Conservation (phyloP, 228 moss, liverwort and hornwort genomes). For the Sphagnum fallax region DNA sequence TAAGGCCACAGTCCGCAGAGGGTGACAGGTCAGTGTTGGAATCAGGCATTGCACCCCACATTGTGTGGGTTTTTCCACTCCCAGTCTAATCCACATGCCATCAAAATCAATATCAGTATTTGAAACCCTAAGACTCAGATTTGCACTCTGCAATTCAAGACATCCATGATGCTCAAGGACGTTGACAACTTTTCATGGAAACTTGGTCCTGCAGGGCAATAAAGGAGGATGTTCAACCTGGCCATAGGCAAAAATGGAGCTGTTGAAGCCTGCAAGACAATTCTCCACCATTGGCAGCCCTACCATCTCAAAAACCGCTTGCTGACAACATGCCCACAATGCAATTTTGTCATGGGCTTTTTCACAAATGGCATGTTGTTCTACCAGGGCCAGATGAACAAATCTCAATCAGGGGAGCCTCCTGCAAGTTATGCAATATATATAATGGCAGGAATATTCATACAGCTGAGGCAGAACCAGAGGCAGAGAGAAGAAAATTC, state of each 20-base stretch:
- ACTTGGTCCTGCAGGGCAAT: not conserved
- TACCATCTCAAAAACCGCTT: slow-evolving; percentile 75
- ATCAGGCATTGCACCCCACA: slow-evolving; percentile 78
- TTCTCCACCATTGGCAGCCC: slow-evolving; percentile 97
- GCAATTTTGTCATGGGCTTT: not conserved
- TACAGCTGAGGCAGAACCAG: not conserved
- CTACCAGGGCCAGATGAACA: too few relatives aligned
- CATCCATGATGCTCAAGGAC: too few relatives aligned
- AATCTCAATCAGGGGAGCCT: too few relatives aligned
- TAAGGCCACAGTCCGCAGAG: slow-evolving; percentile 64
- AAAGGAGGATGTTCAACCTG: slow-evolving; percentile 38
- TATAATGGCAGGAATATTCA: too few relatives aligned
- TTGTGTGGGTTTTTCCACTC: slow-evolving; percentile 96
- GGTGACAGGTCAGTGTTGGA: slow-evolving; percentile 30
- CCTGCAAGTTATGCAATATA: too few relatives aligned
- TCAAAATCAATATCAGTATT: not conserved
- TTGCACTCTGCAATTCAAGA: too few relatives aligned
- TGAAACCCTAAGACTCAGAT: too few relatives aligned
- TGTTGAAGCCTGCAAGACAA: slow-evolving; percentile 92
- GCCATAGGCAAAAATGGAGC: slow-evolving; percentile 95
- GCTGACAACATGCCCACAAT: slow-evolving; percentile 20
- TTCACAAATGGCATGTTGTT: too few relatives aligned
- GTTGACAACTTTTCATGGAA: too few relatives aligned
- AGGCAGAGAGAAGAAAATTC: not conserved
- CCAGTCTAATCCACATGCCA: slow-evolving; percentile 59